Evolutionary conservation across 495 filamentous ascomycete species (phyloP).

Genomic region (Daldinia vernicosa): DNA sequence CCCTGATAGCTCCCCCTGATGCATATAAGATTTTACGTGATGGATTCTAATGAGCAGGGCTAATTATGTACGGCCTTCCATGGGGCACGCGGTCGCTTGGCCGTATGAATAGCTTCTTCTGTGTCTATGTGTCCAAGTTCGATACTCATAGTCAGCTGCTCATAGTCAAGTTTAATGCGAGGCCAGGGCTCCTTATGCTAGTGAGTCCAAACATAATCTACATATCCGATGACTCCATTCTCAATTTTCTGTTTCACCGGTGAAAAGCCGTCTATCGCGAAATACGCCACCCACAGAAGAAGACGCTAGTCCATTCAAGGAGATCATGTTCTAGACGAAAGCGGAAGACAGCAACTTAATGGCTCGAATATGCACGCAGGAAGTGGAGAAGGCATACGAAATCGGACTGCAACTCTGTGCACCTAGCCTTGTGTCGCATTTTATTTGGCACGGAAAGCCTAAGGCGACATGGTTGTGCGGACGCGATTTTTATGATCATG

Average conservation of each 20-base stretch:
- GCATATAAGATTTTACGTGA: constrained; percentile 29
- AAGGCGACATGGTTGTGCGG: constrained; percentile 6
- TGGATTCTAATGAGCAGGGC: constrained; percentile 10
- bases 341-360: constrained; percentile 10
- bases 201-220: constrained; percentile 3
- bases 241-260: constrained; percentile 15
- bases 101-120: constrained; percentile 5
- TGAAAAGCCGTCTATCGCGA: constrained; percentile 4
- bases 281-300: neutral
- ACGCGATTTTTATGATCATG: constrained; percentile 20
- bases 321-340: constrained; percentile 3
- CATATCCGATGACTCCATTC: constrained; percentile 2
- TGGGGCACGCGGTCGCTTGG: neutral
- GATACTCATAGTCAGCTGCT: constrained; percentile 9
- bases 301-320: constrained; percentile 1
- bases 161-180: neutral
- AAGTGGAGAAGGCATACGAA: constrained; percentile 32
- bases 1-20: constrained; percentile 6
- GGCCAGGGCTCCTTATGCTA: constrained; percentile 3
- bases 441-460: constrained; percentile 11
- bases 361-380: constrained; percentile 20
- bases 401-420: constrained; percentile 17
- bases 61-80: constrained; percentile 10
- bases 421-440: constrained; percentile 31
- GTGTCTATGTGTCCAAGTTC: neutral